Percentiles rank a stretch among this genome's conserved stretches.
Evolutionary conservation across 352 stramenopile species (phyloP).

Genomic region (Blastocystis sp.): DNA sequence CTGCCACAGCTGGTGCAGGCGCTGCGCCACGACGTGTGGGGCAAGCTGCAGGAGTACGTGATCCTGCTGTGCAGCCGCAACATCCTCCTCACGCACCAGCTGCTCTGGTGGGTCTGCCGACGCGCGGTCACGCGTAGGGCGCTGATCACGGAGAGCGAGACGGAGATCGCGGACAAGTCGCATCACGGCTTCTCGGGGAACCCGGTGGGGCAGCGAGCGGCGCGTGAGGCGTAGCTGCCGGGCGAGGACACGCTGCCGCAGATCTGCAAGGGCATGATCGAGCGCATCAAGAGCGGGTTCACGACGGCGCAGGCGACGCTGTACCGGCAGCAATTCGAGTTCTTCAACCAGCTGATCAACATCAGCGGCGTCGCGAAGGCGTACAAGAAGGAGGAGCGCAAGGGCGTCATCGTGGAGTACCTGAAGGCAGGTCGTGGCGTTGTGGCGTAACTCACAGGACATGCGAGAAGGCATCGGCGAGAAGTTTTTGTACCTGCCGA

Average conservation of each 20-base stretch:
- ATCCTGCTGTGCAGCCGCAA: conserved; percentile 29
- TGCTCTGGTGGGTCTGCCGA: conserved; percentile 39
- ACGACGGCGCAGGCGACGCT: conserved; percentile 22
- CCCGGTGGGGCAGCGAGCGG: not conserved
- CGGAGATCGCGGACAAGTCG: not conserved
- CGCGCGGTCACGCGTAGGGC: not conserved
- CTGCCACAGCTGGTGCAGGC: conserved; percentile 60
- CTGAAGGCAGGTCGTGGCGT: not conserved
- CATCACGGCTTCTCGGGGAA: conserved; percentile 57
- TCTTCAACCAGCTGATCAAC: conserved; percentile 68
- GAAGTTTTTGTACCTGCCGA: conserved; percentile 70
- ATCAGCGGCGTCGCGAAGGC: conserved; percentile 53
- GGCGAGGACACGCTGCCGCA: conserved; percentile 24
- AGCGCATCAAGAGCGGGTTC: conserved; percentile 17
- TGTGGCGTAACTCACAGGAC: not conserved
- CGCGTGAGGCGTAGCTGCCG: conserved; percentile 22
- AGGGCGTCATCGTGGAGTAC: conserved; percentile 43
- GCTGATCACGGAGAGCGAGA: conserved; percentile 56
- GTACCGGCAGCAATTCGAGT: conserved; percentile 45
- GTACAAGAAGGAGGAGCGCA: conserved; percentile 61
- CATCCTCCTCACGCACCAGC: conserved; percentile 52
- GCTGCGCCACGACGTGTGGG: conserved; percentile 36
- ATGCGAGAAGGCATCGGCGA: not conserved
- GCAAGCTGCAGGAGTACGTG: conserved; percentile 62
- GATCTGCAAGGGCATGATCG: conserved; percentile 48